These are phyloP conservation scores for Leccinum uliginosum DNA, from an alignment of 768 basidiomycete genomes.

Conservation along the genomic window DNA sequence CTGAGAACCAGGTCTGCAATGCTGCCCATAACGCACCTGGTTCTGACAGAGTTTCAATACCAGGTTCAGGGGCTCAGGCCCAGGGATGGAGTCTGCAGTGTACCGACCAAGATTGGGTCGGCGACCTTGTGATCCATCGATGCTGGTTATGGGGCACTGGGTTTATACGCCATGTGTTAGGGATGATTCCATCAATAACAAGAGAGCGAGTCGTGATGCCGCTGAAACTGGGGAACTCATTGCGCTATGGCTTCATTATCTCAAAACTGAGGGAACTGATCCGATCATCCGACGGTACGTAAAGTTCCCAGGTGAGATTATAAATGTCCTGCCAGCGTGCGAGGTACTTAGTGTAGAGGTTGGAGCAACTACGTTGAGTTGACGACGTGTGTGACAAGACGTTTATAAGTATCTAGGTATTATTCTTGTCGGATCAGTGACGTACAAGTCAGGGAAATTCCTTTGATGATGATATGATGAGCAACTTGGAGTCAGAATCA, in stretches of 20 bases:
- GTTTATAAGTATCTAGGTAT: not conserved
- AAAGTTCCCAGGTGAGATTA: not conserved
- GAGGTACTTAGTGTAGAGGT: no score
- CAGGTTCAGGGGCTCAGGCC: not conserved
- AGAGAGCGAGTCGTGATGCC: not conserved
- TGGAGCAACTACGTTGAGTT: no score
- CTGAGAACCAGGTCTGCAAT: not conserved
- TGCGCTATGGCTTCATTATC: not conserved
- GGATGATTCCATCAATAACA: not conserved
- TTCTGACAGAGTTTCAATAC: not conserved
- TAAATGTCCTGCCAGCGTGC: no score
- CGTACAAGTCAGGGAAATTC: not conserved
- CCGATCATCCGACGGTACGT: not conserved
- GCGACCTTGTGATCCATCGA: not conserved
- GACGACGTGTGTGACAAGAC: not conserved
- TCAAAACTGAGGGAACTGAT: not conserved
- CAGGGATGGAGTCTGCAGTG: not conserved
- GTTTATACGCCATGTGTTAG: not conserved
- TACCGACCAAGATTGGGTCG: not conserved
- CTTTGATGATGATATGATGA: not conserved
- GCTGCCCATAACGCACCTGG: not conserved
- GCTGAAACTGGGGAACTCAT: not conserved
- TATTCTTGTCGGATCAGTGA: not conserved
- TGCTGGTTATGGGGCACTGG: not conserved
- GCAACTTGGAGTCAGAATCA: not conserved